These are phyloP conservation scores for Galerina marginata DNA, from an alignment of 768 basidiomycete species.

Conservation along the genomic window DNA sequence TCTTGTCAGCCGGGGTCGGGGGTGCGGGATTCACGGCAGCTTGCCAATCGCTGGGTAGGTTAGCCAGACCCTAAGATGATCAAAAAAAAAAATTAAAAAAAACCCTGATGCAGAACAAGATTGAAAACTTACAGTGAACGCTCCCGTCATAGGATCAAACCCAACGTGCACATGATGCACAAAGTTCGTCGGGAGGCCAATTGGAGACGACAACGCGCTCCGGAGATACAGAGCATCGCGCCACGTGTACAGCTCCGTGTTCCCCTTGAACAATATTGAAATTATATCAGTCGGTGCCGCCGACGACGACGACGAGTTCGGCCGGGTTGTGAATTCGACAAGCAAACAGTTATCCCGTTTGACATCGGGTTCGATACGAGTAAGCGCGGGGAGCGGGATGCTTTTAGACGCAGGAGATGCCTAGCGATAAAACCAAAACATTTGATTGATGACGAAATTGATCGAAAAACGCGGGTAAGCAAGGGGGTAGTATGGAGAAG, in stretches of 20 bases:
- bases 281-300: constrained; percentile 29
- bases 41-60: constrained; percentile 22
- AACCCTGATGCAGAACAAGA: not conserved
- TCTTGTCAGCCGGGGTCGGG: constrained; percentile 14
- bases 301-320: constrained; percentile 16
- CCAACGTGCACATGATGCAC: constrained; percentile 40
- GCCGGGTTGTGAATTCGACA: constrained; percentile 25
- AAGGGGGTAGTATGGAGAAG: not conserved
- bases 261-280: constrained; percentile 32
- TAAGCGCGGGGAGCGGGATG: constrained; percentile 29
- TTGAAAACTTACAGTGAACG: constrained; percentile 27
- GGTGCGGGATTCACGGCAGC: constrained; percentile 9
- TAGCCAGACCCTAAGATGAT: constrained; percentile 12
- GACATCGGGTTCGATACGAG: constrained; percentile 29
- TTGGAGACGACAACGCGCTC: constrained; percentile 31
- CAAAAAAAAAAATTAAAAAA: too few relatives aligned
- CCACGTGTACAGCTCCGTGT: constrained; percentile 37
- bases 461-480: not conserved
- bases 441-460: not conserved
- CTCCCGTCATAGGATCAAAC: constrained; percentile 34
- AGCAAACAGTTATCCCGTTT: constrained; percentile 31
- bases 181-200: constrained; percentile 37
- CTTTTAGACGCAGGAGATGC: constrained; percentile 27
- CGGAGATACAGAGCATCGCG: constrained; percentile 36
- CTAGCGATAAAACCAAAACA: constrained; percentile 13